phyloP scores from a whole-genome alignment of 805 yeast species.

The Wickerhamomyces bovis region DNA sequence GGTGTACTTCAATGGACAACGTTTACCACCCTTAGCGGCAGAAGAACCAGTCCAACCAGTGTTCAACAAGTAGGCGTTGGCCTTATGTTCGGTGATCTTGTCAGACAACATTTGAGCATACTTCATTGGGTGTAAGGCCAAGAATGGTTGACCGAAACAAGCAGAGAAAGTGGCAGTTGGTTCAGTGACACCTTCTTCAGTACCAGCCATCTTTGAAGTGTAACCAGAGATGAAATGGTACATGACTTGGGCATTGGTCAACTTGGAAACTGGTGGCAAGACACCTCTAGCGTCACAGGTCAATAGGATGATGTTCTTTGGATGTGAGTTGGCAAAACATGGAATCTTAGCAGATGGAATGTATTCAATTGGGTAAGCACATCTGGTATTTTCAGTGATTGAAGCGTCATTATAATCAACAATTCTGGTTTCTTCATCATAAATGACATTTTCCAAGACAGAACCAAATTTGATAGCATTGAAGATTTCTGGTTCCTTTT shows the following conservation, averaged over 20 bases:
- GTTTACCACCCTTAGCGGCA: constrained; percentile 87
- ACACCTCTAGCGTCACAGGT: constrained; percentile 99
- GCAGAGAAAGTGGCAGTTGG: constrained; percentile 98
- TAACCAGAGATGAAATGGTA: constrained; percentile 98
- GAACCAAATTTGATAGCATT: constrained; percentile 93
- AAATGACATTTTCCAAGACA: constrained; percentile 87
- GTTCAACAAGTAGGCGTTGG: constrained; percentile 93
- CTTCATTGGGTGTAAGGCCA: constrained; percentile 96
- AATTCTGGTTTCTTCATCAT: constrained; percentile 68
- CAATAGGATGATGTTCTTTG: constrained; percentile 83
- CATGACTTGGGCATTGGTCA: constrained; percentile 95
- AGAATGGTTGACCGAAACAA: constrained; percentile 98
- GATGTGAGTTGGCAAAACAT: constrained; percentile 84
- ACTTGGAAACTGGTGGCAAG: constrained; percentile 91
- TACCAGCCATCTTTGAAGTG: constrained; percentile 99
- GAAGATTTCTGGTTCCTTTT: constrained; percentile 97
- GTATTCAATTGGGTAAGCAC: constrained; percentile 96
- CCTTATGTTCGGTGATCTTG: constrained; percentile 82
- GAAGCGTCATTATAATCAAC: constrained; percentile 81
- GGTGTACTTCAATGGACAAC: constrained; percentile 96
- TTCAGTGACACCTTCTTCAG: constrained; percentile 97
- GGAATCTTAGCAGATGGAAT: constrained; percentile 96
- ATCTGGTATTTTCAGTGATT: constrained; percentile 95
- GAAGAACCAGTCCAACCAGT: constrained; percentile 99
- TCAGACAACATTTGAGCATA: constrained; percentile 94